Evolutionary conservation across 176 grass and related monocot genomes (phyloP).

Genomic region (Calamus simplicifolius): DNA sequence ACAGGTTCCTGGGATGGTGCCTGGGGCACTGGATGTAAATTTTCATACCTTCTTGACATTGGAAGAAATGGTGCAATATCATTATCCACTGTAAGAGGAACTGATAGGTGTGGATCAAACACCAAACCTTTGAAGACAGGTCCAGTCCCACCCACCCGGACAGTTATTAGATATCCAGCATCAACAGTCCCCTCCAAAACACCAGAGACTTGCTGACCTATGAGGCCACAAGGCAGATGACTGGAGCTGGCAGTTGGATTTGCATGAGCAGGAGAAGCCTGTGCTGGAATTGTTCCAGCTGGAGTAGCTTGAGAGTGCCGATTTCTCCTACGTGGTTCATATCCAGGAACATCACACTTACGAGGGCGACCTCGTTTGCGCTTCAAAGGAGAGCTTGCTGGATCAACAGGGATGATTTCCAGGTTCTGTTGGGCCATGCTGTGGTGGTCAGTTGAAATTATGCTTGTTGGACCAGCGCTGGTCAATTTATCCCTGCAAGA

Average conservation of each 20-base stretch:
- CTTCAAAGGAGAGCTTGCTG: constrained; percentile 9
- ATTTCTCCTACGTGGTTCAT: background rate
- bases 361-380: constrained; percentile 28
- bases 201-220: constrained; percentile 25
- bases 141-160: constrained; percentile 18
- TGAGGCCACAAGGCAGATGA: background rate
- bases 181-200: constrained; percentile 26
- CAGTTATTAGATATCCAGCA: constrained; percentile 29
- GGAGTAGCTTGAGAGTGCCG: background rate
- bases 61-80: constrained; percentile 26
- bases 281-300: background rate
- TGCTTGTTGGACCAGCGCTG: no score
- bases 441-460: no score
- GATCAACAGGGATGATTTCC: constrained; percentile 3
- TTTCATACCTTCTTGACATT: constrained; percentile 1
- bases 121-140: constrained; percentile 25
- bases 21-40: background rate
- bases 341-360: constrained; percentile 19
- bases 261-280: background rate
- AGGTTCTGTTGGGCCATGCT: constrained; percentile 22
- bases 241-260: background rate
- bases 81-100: constrained; percentile 26
- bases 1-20: background rate
- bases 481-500: no score
- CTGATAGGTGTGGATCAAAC: constrained; percentile 21